A percentile compares a stretch with the other conserved stretches of the same genome.
Evolutionary conservation across 108 stramenopile species (phyloP).

Genomic region (Aurantiochytrium sp.): DNA sequence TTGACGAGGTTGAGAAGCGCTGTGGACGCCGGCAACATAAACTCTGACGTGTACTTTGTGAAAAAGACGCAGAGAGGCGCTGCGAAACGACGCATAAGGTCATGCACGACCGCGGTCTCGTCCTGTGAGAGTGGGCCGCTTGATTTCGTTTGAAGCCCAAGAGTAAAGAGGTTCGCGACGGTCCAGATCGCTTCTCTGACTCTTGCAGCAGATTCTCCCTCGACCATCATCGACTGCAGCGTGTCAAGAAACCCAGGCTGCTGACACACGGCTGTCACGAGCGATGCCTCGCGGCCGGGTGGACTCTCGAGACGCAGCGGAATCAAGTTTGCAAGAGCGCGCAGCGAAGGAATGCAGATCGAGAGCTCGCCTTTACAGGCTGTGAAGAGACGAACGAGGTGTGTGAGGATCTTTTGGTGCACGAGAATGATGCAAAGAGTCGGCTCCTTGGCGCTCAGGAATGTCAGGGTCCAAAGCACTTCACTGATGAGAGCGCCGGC

Average conservation of each 20-base stretch:
- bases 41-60: neutral
- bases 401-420: slow-evolving; percentile 5
- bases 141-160: neutral
- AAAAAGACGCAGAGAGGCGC: neutral
- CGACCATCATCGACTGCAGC: neutral
- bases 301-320: neutral
- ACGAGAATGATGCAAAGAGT: neutral
- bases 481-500: slow-evolving; percentile 21
- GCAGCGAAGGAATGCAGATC: slow-evolving; percentile 27
- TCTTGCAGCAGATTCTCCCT: neutral
- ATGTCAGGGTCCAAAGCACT: slow-evolving; percentile 30
- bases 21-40: neutral
- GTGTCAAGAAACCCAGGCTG: neutral
- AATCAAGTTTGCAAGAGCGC: slow-evolving; percentile 28
- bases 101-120: neutral
- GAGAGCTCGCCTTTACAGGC: slow-evolving; percentile 24
- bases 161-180: neutral
- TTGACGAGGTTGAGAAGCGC: neutral
- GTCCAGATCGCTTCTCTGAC: slow-evolving; percentile 20
- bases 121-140: neutral
- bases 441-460: slow-evolving; percentile 30
- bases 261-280: neutral
- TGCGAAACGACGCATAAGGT: neutral
- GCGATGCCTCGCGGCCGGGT: neutral
- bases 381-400: slow-evolving; percentile 26